Evolutionary conservation across 2,329 filamentous ascomycete species (phyloP), one percentile per base, ranked within the genome.

Genomic region (Coccinonectria pachysandricola): DNA sequence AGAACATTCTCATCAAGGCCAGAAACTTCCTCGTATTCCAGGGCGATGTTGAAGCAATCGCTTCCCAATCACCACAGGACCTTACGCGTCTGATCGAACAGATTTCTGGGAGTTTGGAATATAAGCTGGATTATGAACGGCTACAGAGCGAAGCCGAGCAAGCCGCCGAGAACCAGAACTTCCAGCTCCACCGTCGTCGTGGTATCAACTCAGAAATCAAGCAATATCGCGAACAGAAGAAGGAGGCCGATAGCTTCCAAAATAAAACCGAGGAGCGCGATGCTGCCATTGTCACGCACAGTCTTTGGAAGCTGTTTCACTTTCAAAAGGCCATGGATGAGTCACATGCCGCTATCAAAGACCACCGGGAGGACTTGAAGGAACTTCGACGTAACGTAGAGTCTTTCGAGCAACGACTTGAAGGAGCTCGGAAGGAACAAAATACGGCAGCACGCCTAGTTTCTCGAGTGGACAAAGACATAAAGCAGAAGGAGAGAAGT

Each of bases 1-100:
- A 98, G 54, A 95, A 95, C 47, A 98, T 98, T 40, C 63, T 98
- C 34, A 96, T 98, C 64, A 96, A 94, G 56, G 91, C 91, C 17
- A 75, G 91, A 40, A 98, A 98, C 52, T 98, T 98, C 53, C 71
- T 98, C 5, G 91, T 98, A 18, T 98, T 98, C 53, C 91, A 98
- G 56, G 92, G 91, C 40, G 91, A 98, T 51, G 88, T 98, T 11
- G 91, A 98, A 55, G 83, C 86, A 13, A 95, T 98, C 48, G 92
- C 91, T 2, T 86, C 86, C 6, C 91, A 96, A 52, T 92, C 86
- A 1, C 86, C 91, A 0, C 87, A 86, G 43, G 91, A 96, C 47
- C 71, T 98, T 19, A 98, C 91, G 1, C 74, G 84, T 26, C 63
- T 98, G 26, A 93, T 98, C 30, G 91, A 98, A 59, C 91, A 96